Percentiles rank a stretch among this genome's conserved stretches.
phyloP scores from a whole-genome alignment of 1,284 basidiomycete species.

The Fereydounia khargensis region DNA sequence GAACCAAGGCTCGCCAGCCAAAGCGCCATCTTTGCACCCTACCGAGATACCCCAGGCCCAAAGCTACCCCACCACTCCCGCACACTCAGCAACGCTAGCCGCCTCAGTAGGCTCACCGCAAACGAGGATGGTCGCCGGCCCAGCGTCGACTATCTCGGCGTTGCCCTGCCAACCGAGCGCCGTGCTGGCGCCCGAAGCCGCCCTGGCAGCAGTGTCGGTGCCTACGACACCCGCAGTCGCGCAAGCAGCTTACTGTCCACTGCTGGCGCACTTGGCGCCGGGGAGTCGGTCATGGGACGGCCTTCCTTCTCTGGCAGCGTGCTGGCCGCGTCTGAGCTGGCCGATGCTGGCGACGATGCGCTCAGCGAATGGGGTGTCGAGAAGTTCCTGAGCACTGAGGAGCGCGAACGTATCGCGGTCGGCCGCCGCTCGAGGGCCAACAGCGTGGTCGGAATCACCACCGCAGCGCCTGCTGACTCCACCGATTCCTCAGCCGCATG shows the following conservation, averaged over 20 bases:
- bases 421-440: slow-evolving; percentile 26
- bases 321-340: slow-evolving; percentile 1
- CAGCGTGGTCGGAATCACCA: slow-evolving; percentile 17
- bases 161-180: slow-evolving; percentile 37
- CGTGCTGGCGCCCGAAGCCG: slow-evolving; percentile 16
- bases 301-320: slow-evolving; percentile 15
- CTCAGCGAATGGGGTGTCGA: slow-evolving; percentile 47
- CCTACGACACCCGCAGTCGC: slow-evolving; percentile 19
- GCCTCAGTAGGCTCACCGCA: slow-evolving; percentile 21
- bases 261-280: slow-evolving; percentile 1
- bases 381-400: slow-evolving; percentile 44
- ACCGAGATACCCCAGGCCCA: slow-evolving; percentile 15
- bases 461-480: slow-evolving; percentile 8
- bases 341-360: slow-evolving; percentile 16
- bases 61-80: slow-evolving; percentile 27
- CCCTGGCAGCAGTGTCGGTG: slow-evolving; percentile 21
- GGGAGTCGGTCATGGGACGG: slow-evolving; percentile 11
- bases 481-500: no score
- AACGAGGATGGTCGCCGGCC: slow-evolving; percentile 23
- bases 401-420: slow-evolving; percentile 20
- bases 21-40: slow-evolving; percentile 49
- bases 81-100: slow-evolving; percentile 28
- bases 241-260: slow-evolving; percentile 23
- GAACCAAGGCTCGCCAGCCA: slow-evolving; percentile 43
- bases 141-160: slow-evolving; percentile 46